These are phyloP conservation scores for Solanum neorickii DNA, from an alignment of 257 asterid genomes.

Conservation along the genomic window DNA sequence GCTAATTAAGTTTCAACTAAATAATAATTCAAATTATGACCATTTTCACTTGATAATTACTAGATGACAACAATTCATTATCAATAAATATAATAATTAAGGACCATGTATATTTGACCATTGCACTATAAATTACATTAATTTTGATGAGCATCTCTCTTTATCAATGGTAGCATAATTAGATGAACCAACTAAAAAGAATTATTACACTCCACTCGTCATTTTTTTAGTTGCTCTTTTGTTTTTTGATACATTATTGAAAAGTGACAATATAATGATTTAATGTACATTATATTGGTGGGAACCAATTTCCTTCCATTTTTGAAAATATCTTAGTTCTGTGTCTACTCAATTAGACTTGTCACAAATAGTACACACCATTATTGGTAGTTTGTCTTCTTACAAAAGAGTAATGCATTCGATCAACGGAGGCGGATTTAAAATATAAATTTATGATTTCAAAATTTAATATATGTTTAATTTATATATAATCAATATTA, in stretches of 20 bases:
- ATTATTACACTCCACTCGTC: background rate
- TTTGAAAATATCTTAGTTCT: background rate
- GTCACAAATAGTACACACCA: background rate
- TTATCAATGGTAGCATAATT: background rate
- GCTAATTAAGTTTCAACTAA: background rate
- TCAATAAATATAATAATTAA: background rate
- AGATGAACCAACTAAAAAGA: background rate
- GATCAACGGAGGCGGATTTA: fast-evolving
- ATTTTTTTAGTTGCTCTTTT: background rate
- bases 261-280: background rate
- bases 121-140: background rate
- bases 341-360: background rate
- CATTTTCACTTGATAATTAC: background rate
- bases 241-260: background rate
- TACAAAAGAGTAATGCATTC: background rate
- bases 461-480: background rate
- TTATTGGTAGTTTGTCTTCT: background rate
- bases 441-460: background rate
- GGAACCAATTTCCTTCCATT: background rate
- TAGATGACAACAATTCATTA: background rate
- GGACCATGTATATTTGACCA: background rate
- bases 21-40: background rate
- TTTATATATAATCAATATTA: background rate
- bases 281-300: background rate
- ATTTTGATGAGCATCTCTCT: background rate